Conservation (phyloP, 176 grass and related monocot genomes). For the Musa itinerans region DNA sequence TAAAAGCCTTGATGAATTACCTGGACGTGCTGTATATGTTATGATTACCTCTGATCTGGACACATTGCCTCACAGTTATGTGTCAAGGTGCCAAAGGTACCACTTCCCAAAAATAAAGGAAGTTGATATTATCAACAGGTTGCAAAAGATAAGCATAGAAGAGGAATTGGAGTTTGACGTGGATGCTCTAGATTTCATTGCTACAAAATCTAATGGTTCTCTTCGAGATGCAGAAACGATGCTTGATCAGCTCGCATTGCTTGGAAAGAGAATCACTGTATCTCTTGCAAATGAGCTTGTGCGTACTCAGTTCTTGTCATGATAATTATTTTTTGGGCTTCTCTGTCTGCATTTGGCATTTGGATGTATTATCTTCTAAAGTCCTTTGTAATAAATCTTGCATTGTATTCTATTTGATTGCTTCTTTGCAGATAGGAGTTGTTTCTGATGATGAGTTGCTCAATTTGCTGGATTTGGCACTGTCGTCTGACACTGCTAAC, state of each 20-base stretch:
- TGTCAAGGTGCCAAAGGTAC: constrained; percentile 84
- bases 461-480: constrained; percentile 81
- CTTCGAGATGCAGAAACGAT: constrained; percentile 91
- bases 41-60: constrained; percentile 91
- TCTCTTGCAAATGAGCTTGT: constrained; percentile 96
- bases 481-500: constrained; percentile 89
- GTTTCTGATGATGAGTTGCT: constrained; percentile 95
- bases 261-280: constrained; percentile 86
- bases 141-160: constrained; percentile 80
- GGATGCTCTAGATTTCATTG: constrained; percentile 79
- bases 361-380: not conserved
- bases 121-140: constrained; percentile 52
- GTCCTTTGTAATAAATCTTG: too few species aligned
- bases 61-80: constrained; percentile 44
- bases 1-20: constrained; percentile 71
- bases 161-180: constrained; percentile 85
- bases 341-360: not conserved
- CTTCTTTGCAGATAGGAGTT: constrained; percentile 56
- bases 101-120: constrained; percentile 95
- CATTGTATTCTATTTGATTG: not conserved
- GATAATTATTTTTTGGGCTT: not conserved
- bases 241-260: constrained; percentile 93
- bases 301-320: constrained; percentile 7
- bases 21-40: constrained; percentile 68
- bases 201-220: constrained; percentile 79